These are phyloP conservation scores for Cucurbita argyrosperma DNA, from an alignment of 306 rosid species.

Conservation along the genomic window DNA sequence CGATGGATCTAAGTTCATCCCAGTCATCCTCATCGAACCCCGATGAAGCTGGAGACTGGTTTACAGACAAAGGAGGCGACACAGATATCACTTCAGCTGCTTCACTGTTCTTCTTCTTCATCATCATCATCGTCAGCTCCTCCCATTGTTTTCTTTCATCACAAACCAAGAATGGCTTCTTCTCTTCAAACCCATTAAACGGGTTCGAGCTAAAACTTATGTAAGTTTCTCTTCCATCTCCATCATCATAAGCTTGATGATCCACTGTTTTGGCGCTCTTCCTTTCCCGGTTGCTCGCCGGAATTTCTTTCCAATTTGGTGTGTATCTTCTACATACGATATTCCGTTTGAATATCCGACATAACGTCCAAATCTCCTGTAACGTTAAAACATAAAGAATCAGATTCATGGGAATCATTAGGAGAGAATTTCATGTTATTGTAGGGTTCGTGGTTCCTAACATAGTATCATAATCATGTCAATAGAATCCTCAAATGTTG, in stretches of 20 bases:
- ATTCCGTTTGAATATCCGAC: constrained; percentile 66
- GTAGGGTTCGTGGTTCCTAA: too few relatives aligned
- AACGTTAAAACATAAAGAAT: neutral
- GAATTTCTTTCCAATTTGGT: constrained; percentile 32
- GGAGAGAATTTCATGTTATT: too few relatives aligned
- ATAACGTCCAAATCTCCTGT: constrained; percentile 94
- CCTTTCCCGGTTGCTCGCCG: constrained; percentile 14
- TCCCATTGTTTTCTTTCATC: constrained; percentile 1
- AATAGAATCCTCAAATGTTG: too few relatives aligned
- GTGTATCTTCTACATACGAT: constrained; percentile 30
- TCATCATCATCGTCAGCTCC: constrained; percentile 5
- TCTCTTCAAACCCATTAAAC: constrained; percentile 11
- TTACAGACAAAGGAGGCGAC: constrained; percentile 15
- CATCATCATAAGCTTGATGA: neutral
- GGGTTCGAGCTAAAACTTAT: neutral
- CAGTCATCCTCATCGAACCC: constrained; percentile 21
- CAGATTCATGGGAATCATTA: too few relatives aligned
- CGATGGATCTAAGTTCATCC: constrained; percentile 75
- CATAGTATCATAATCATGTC: too few relatives aligned
- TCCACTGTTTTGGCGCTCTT: neutral
- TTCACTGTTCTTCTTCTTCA: neutral
- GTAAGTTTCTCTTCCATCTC: neutral
- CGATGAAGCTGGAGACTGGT: constrained; percentile 14
- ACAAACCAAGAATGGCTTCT: constrained; percentile 15
- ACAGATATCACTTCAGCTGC: neutral